A percentile compares a stretch with the other conserved stretches of the same genome.
Evolutionary conservation across 169 alveolate genomes (phyloP).

Genomic region (Perkinsus olseni): DNA sequence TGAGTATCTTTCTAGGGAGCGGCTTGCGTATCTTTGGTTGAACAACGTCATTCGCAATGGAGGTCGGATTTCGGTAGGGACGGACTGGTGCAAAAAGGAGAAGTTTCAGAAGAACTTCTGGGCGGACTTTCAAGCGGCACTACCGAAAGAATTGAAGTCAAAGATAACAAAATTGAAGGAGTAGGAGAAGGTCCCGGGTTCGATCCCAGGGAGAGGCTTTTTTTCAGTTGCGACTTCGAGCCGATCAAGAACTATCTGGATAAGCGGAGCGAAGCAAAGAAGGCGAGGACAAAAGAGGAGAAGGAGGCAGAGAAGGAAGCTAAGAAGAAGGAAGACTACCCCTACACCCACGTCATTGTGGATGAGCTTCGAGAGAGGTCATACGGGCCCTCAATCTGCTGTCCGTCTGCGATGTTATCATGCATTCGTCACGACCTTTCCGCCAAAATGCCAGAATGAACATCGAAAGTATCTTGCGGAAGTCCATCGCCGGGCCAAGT

Average conservation of each 20-base stretch:
- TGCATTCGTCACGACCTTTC: too few species aligned
- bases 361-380: constrained; percentile 48
- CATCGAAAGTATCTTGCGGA: too few species aligned
- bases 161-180: constrained; percentile 48
- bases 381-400: too few species aligned
- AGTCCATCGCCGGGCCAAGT: too few species aligned
- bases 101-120: constrained; percentile 80
- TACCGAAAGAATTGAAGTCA: constrained; percentile 36
- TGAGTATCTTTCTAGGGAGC: background rate
- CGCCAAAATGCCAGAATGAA: too few species aligned
- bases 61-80: constrained; percentile 40
- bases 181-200: constrained; percentile 42
- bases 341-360: constrained; percentile 60
- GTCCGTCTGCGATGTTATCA: too few species aligned
- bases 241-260: constrained; percentile 73
- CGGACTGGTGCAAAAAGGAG: constrained; percentile 83
- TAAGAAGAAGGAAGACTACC: constrained; percentile 68
- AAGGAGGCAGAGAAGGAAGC: constrained; percentile 61
- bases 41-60: background rate
- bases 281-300: constrained; percentile 54
- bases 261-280: constrained; percentile 55
- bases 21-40: background rate
- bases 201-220: constrained; percentile 34
- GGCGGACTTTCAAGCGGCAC: constrained; percentile 55
- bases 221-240: constrained; percentile 69